A percentile compares a stretch with the other conserved stretches of the same genome.
These are phyloP conservation scores for Albophoma yamanashiensis DNA, from an alignment of 2,329 filamentous ascomycete species.

Conservation along the genomic window DNA sequence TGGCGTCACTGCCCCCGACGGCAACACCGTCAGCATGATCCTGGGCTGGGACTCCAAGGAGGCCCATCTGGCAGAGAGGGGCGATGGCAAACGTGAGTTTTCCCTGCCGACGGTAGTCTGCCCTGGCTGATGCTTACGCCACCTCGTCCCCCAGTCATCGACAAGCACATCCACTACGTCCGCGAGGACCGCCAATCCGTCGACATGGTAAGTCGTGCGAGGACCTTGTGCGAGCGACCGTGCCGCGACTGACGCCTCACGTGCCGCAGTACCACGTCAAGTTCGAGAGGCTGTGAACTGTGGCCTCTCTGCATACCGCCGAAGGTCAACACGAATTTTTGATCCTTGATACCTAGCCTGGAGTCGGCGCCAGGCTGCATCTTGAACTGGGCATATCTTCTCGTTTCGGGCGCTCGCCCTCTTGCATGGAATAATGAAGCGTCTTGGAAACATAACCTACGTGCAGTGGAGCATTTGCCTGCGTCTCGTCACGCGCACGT, in stretches of 20 bases:
- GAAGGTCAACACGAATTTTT: background rate
- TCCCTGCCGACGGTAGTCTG: background rate
- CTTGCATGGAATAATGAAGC: background rate
- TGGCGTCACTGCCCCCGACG: conserved; percentile 15
- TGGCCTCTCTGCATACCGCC: background rate
- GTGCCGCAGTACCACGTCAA: conserved; percentile 16
- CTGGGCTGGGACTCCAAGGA: conserved; percentile 29
- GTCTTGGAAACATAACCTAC: background rate
- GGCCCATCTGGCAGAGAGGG: conserved; percentile 22
- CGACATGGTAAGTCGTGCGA: conserved; percentile 17
- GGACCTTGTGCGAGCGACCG: background rate
- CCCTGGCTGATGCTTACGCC: background rate
- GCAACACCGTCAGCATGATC: conserved; percentile 19
- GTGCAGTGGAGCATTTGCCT: background rate
- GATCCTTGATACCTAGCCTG: background rate
- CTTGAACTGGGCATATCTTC: no score
- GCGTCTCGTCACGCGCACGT: background rate
- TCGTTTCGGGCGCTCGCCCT: background rate
- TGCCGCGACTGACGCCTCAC: background rate
- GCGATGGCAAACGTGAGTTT: conserved; percentile 17
- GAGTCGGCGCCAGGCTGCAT: background rate
- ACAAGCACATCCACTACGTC: conserved; percentile 22
- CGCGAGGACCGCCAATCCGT: conserved; percentile 17
- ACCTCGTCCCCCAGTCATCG: conserved; percentile 17
- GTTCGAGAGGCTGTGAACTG: conserved; percentile 6